Evolutionary conservation across 2,329 filamentous ascomycete genomes (phyloP).

Genomic region (Volutella citrinella): DNA sequence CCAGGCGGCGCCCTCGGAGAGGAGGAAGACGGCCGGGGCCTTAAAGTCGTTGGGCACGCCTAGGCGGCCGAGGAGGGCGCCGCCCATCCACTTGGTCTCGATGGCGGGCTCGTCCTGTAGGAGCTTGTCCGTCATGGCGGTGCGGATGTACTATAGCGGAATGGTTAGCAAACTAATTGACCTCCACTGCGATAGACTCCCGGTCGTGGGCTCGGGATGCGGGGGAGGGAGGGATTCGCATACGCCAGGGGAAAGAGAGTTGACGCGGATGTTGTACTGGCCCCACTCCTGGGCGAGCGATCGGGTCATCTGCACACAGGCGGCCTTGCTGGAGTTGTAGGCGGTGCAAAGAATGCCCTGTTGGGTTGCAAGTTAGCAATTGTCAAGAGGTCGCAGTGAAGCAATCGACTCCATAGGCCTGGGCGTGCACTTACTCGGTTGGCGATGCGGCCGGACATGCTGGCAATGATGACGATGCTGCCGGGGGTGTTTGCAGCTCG

Average conservation of each 20-base stretch:
- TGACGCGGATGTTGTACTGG: constrained; percentile 60
- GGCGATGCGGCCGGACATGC: constrained; percentile 47
- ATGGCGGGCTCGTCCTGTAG: constrained; percentile 45
- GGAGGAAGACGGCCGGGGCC: constrained; percentile 52
- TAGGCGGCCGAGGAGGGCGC: constrained; percentile 50
- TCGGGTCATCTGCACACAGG: constrained; percentile 56
- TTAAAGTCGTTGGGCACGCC: constrained; percentile 57
- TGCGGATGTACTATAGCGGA: constrained; percentile 39
- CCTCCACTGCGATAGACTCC: no score
- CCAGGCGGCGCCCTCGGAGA: constrained; percentile 55
- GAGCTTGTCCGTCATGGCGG: constrained; percentile 45
- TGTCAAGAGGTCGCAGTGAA: no score
- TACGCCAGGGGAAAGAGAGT: constrained; percentile 61
- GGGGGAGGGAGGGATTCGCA: no score
- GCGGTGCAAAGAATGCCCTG: constrained; percentile 61
- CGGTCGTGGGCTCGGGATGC: no score
- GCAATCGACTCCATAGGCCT: no score
- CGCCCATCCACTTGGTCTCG: constrained; percentile 51
- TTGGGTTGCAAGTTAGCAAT: no score
- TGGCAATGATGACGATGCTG: constrained; percentile 49
- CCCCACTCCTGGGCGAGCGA: constrained; percentile 63
- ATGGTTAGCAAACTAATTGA: no score
- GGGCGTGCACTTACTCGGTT: constrained; percentile 50
- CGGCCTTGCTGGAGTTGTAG: constrained; percentile 62
- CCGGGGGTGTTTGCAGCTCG: constrained; percentile 39